Evolutionary conservation across 805 yeast species (phyloP), one percentile per base, ranked within the genome.

Genomic region (Debaryomyces hansenii): DNA sequence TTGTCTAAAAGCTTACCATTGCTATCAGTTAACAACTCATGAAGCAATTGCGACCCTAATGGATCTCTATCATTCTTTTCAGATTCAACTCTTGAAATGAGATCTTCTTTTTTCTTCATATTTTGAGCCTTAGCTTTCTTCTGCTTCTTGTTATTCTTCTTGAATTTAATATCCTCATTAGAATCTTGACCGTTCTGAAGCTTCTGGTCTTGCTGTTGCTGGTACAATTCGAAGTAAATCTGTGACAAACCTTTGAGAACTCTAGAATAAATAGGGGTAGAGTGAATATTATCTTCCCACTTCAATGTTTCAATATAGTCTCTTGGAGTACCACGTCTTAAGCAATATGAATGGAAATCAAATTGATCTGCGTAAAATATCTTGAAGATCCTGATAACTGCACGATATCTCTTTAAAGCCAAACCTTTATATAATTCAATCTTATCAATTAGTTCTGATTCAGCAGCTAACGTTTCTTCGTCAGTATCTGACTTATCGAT

Each of bases 271-370:
- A 86, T 77, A 3, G 95, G 90, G 29, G 86, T 81, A 7, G 80
- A 62, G 61, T 75, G 90, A 39, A 94, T 63, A 16, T 69, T 62
- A 62, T 91, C 95, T 46, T 84, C 96, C 98, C 98, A 94, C 41
- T 73, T 65, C 42, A 91, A 54, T 79, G 88, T 80, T 15, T 83
- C 84, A 24, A 87, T 55, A 61, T 92, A 94, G 7, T 92, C 84
- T 52, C 96, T 79, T 20, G 92, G 84, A 5, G 97, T 89, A 18
- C 97, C 98, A 56, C 86, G 83, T 67, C 97, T 81, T 76, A 88
- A 80, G 62, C 96, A 87, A 64, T 89, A 94, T 39, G 87, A 84
- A 63, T 94, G 98, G 84, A 92, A 94, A 64, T 94, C 99, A 52
- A 86, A 77, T 70, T 94, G 97, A 61, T 94, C 99, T 51, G 80